Evolutionary conservation across 495 filamentous ascomycete species (phyloP), one percentile per base, ranked within the genome.

Genomic region (Trichoderma parareesei): DNA sequence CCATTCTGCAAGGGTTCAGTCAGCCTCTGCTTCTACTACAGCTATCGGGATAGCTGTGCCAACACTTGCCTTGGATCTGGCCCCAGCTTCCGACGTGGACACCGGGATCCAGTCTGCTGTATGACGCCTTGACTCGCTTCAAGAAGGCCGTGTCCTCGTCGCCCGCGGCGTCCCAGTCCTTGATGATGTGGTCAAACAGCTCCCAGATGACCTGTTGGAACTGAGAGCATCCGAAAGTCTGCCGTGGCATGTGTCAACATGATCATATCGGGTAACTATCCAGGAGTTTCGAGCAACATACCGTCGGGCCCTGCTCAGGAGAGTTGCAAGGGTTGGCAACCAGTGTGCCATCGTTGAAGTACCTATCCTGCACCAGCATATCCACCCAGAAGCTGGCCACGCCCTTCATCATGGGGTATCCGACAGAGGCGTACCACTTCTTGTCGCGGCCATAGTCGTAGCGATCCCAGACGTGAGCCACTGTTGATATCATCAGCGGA

Each of bases 301-400:
- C 53, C 38, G 77, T 80, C 0, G 79, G 78, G 1, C 80, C 80
- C 60, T 81, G 80, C 66, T 84, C 80, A 6, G 82, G 82, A 11
- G 74, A 77, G 53, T 81, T 81, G 68, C 81, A 84, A 0, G 79
- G 80, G 61, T 81, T 81, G 10, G 76, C 79, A 13, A 83, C 81
- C 16, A 81, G 70, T 5, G 76, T 79, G 37, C 76, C 74, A 61
- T 84, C 82, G n/a, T 81, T 78, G 65, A 73, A 78, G 66, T 77
- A 79, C 13, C 61, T 61, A 66, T 84, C 81, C 6, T 68, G 61
- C 53, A 78, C 71, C 2, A 84, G 70, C 64, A 77, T 74, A 16
- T 74, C 74, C 35, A 82, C 69, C 74, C 82, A 81, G 67, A 83
- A 83, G 27, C 74, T 55, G 7, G 78, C 77, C 7, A 76, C 69